phyloP scores from a whole-genome alignment of 768 basidiomycete species.

The Russula virescens region DNA sequence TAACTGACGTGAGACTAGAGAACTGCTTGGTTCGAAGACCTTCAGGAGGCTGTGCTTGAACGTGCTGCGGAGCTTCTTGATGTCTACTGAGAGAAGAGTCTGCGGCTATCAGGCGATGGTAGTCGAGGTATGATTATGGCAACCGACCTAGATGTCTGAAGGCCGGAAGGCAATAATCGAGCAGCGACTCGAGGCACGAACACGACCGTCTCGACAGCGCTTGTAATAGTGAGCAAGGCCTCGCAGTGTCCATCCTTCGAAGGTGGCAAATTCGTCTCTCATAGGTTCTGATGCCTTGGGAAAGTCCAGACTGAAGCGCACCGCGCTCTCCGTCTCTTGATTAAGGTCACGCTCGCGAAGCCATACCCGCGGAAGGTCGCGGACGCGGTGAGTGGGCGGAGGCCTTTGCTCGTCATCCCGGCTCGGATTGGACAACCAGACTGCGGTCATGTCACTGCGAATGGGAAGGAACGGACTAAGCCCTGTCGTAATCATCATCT shows the following conservation, averaged over 20 bases:
- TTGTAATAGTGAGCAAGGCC: no score
- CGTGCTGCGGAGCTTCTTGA: no score
- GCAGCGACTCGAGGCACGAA: no score
- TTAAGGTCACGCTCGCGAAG: constrained; percentile 12
- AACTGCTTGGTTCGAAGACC: no score
- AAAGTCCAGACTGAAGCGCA: constrained; percentile 1
- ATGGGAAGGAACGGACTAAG: constrained; percentile 14
- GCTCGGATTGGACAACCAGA: neutral
- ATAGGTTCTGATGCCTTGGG: constrained; percentile 11
- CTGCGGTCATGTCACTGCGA: constrained; percentile 22
- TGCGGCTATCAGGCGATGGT: no score
- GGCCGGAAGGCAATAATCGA: no score
- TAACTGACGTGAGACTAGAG: no score
- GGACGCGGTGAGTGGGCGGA: constrained; percentile 1
- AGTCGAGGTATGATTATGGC: no score
- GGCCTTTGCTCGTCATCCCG: neutral
- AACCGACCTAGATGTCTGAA: no score
- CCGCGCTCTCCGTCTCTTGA: constrained; percentile 1
- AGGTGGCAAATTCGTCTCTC: neutral
- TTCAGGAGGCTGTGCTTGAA: no score
- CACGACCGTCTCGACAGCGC: no score
- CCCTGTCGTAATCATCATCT: constrained; percentile 1
- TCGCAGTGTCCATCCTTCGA: neutral
- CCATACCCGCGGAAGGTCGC: constrained; percentile 22
- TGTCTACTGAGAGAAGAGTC: no score